These are phyloP conservation scores for Marsdenia floribunda DNA, from an alignment of 257 asterid genomes.

Conservation along the genomic window DNA sequence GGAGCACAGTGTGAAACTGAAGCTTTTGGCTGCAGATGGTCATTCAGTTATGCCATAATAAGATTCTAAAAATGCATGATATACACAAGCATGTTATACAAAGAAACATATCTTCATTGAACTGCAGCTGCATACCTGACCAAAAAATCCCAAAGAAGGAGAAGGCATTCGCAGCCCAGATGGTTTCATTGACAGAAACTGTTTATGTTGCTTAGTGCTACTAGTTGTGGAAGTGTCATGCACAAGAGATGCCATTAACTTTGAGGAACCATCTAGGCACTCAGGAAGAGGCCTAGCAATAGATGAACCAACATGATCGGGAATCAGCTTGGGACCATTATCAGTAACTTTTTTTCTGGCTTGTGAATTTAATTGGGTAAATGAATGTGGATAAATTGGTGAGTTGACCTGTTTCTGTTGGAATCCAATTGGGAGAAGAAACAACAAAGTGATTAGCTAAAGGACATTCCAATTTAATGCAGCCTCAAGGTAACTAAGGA, in stretches of 20 bases:
- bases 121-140: constrained; percentile 49
- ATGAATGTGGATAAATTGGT: constrained; percentile 29
- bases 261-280: constrained; percentile 25
- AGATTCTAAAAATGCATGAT: constrained; percentile 11
- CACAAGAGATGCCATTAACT: constrained; percentile 27
- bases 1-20: constrained; percentile 33
- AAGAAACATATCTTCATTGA: constrained; percentile 15
- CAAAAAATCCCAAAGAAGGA: constrained; percentile 82
- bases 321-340: constrained; percentile 36
- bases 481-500: constrained; percentile 2
- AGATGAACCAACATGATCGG: constrained; percentile 27
- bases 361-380: constrained; percentile 26
- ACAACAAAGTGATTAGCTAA: not conserved
- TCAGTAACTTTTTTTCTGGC: constrained; percentile 29
- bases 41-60: constrained; percentile 2
- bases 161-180: constrained; percentile 95
- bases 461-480: not conserved
- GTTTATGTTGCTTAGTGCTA: constrained; percentile 31
- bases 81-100: constrained; percentile 5
- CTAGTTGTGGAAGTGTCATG: constrained; percentile 32
- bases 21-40: constrained; percentile 62
- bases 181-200: constrained; percentile 44
- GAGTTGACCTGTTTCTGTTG: constrained; percentile 38
- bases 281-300: constrained; percentile 28
- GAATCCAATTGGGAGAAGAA: constrained; percentile 6